Evolutionary conservation across 2,329 filamentous ascomycete species (phyloP).

Genomic region (Celoporthe dispersa): DNA sequence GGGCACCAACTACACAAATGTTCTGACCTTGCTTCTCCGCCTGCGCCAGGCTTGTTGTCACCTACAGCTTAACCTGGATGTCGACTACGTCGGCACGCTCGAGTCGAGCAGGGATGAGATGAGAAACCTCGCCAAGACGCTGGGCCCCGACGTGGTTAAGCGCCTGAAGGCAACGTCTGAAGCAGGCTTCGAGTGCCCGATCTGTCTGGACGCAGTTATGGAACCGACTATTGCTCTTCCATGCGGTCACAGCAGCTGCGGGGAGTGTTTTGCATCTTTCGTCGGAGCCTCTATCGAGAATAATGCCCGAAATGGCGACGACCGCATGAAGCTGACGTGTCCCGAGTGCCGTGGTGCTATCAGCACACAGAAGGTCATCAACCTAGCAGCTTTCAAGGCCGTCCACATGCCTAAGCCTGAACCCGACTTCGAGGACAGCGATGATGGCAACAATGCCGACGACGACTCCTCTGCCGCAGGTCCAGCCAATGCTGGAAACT

Average conservation of each 20-base stretch:
- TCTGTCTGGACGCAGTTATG: slow-evolving; percentile 76
- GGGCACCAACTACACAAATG: slow-evolving; percentile 75
- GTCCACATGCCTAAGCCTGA: slow-evolving; percentile 66
- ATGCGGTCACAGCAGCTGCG: slow-evolving; percentile 81
- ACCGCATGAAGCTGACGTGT: slow-evolving; percentile 64
- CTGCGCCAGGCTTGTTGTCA: slow-evolving; percentile 84
- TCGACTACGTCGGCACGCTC: slow-evolving; percentile 45
- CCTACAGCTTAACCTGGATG: slow-evolving; percentile 66
- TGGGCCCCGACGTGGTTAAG: slow-evolving; percentile 65
- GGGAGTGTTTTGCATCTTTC: slow-evolving; percentile 74
- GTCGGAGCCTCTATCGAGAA: slow-evolving; percentile 61
- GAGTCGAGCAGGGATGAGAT: slow-evolving; percentile 51
- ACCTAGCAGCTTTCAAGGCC: slow-evolving; percentile 73
- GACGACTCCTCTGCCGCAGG: slow-evolving; percentile 35
- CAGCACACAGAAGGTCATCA: slow-evolving; percentile 71
- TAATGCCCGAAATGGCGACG: slow-evolving; percentile 63
- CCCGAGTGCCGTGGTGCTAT: slow-evolving; percentile 75
- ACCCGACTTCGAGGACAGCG: slow-evolving; percentile 35
- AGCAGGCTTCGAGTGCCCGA: slow-evolving; percentile 75
- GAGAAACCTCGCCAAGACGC: slow-evolving; percentile 53
- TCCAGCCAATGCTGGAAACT: slow-evolving; percentile 40
- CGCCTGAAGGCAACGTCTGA: slow-evolving; percentile 58
- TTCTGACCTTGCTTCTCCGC: slow-evolving; percentile 78
- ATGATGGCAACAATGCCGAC: no score
- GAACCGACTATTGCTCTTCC: slow-evolving; percentile 81